phyloP scores from a whole-genome alignment of 306 rosid species.

The Cicer yamashitae region DNA sequence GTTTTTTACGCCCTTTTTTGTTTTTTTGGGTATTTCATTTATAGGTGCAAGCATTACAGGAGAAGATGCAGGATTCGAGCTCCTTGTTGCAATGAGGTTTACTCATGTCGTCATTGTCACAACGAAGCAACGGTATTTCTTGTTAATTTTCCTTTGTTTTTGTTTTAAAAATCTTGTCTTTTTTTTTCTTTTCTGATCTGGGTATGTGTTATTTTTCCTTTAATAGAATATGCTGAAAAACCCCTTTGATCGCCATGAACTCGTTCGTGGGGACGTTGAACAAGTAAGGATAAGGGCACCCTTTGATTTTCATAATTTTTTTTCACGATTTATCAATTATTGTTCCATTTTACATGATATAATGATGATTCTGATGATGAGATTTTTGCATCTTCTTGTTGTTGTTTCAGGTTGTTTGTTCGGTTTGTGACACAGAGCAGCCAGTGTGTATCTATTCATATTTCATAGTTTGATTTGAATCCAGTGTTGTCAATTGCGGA shows the following conservation, averaged over 20 bases:
- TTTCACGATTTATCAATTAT: background rate
- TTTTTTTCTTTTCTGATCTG: constrained; percentile 42
- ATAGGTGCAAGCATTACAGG: constrained; percentile 87
- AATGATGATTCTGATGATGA: constrained; percentile 2
- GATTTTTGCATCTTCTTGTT: constrained; percentile 31
- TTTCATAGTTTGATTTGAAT: constrained; percentile 7
- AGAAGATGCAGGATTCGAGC: constrained; percentile 95
- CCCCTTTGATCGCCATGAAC: constrained; percentile 78
- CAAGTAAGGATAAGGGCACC: constrained; percentile 55
- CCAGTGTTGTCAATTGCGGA: too few species aligned
- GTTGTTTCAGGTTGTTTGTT: constrained; percentile 81
- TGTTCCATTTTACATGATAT: constrained; percentile 20
- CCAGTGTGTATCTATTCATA: constrained; percentile 58
- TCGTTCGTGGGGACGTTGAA: constrained; percentile 71
- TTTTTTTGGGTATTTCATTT: constrained; percentile 22
- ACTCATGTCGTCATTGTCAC: constrained; percentile 94
- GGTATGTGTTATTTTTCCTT: constrained; percentile 43
- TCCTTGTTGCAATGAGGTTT: constrained; percentile 94
- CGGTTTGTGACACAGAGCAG: constrained; percentile 97
- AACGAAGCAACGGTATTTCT: constrained; percentile 74
- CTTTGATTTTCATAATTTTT: constrained; percentile 11
- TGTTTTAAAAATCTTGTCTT: constrained; percentile 20
- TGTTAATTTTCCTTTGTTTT: background rate
- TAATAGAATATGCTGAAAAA: constrained; percentile 69
- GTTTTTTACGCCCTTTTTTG: background rate